Evolutionary conservation across 352 stramenopile species (phyloP), one percentile per base, ranked within the genome.

Genomic region (Thraustotheca clavata): DNA sequence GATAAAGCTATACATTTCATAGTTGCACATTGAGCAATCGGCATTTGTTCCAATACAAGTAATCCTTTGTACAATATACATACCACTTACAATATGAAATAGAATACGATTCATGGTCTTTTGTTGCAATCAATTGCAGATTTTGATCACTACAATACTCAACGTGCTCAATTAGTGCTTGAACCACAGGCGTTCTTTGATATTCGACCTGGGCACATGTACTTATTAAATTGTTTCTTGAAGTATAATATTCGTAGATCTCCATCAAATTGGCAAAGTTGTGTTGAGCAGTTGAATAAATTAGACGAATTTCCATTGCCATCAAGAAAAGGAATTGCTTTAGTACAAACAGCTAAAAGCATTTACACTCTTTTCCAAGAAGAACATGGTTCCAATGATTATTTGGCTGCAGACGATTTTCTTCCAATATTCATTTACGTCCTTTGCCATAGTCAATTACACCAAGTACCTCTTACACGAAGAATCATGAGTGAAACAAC

Each of bases 341-440:
- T 90, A 0, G 70, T 90, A 29, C 73, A 85, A 33, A 77, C 87
- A 1, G 81, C 81, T 24, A 80, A 79, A 32, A 87, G 79, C 52
- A 87, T 90, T 39, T 90, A 88, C 55, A 75, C 85, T 31, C 86
- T 80, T 0, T 76, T 87, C 35, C 69, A 67, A 7, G 49, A 60
- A 12, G 81, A 90, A 50, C 79, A 88, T 39, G 52, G 52, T 12
- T 49, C 46, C 5, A 33, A n/a, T 20, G 26, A 16, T 5, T 38
- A 72, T 57, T 49, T 91, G 74, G 73, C 82, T 9, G 82, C 82
- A 0, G 82, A 89, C 38, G 82, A 91, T 41, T 91, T 89, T 49
- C 63, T 91, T 12, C 82, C 82, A 11, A 91, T 91, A 60, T 88
- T 90, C 59, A 91, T 91, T 35, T 89, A 80, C 34, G 67, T 88